Conservation (phyloP, 148 eudicot genomes). For the Camellia sinensis region DNA sequence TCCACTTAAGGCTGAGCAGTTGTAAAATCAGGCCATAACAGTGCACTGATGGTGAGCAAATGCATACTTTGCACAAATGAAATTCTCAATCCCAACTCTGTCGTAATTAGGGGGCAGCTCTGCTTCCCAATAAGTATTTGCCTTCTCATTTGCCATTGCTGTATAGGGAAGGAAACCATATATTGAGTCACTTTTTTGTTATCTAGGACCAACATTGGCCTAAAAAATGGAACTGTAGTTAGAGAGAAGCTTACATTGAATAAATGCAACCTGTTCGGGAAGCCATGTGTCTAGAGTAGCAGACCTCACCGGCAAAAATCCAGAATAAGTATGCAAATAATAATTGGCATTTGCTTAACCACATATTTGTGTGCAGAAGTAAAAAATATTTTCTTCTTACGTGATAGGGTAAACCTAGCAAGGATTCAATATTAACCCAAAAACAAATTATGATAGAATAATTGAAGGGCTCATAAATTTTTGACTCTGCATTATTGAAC, state of each 20-base stretch:
- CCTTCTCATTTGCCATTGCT: conserved; percentile 92
- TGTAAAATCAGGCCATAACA: not conserved
- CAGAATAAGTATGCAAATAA: conserved; percentile 1
- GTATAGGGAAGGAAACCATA: conserved; percentile 21
- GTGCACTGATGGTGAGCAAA: not conserved
- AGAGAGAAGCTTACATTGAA: conserved; percentile 65
- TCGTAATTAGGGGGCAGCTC: conserved; percentile 95
- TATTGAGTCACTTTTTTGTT: not conserved
- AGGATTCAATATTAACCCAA: no score
- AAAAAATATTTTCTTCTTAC: no score
- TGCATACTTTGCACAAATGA: conserved; percentile 90
- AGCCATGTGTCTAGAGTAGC: conserved; percentile 99
- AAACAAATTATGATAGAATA: not conserved
- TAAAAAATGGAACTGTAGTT: conserved; percentile 11
- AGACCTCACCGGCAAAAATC: conserved; percentile 75
- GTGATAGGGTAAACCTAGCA: no score
- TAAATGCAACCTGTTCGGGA: conserved; percentile 96
- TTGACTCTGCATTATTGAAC: no score
- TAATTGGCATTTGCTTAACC: no score
- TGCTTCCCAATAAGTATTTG: conserved; percentile 95
- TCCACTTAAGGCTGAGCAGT: not conserved
- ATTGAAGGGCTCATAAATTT: no score
- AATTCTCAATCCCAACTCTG: conserved; percentile 96
- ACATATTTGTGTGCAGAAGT: no score
- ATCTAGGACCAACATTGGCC: conserved; percentile 11